phyloP scores from a whole-genome alignment of 164 flowering plant species.

The Macadamia tetraphylla region DNA sequence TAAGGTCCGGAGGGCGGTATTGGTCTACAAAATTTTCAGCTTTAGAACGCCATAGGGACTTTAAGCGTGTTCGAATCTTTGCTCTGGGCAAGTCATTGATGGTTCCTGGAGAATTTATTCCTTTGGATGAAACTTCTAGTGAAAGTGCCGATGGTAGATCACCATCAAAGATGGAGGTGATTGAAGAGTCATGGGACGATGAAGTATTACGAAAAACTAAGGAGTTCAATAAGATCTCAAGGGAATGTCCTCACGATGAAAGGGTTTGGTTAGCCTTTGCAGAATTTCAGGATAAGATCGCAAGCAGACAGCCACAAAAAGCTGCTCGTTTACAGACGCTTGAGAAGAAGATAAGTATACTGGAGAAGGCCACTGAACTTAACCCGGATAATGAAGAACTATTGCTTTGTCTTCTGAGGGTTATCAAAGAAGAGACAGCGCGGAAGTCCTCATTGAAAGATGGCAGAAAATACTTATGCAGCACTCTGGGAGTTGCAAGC shows the following conservation, averaged over 20 bases:
- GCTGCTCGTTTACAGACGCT: conserved; percentile 91
- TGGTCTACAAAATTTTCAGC: conserved; percentile 75
- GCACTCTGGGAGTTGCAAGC: conserved; percentile 69
- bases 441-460: conserved; percentile 58
- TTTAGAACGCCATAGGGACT: conserved; percentile 61
- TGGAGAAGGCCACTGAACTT: conserved; percentile 83
- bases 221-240: conserved; percentile 64
- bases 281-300: conserved; percentile 78
- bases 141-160: conserved; percentile 22
- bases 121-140: conserved; percentile 33
- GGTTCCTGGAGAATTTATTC: conserved; percentile 48
- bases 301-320: conserved; percentile 72
- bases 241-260: conserved; percentile 80
- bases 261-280: conserved; percentile 82
- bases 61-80: conserved; percentile 49
- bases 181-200: conserved; percentile 96
- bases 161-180: conserved; percentile 2
- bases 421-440: conserved; percentile 64
- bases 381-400: conserved; percentile 83
- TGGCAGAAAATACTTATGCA: conserved; percentile 78
- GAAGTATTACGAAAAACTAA: conserved; percentile 59
- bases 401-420: conserved; percentile 67
- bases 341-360: conserved; percentile 88
- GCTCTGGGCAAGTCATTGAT: conserved; percentile 18
- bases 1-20: conserved; percentile 70